Evolutionary conservation across 1,139 yeast species (phyloP), one percentile per base, ranked within the genome.

Genomic region (Scheffersomyces parashehatae): DNA sequence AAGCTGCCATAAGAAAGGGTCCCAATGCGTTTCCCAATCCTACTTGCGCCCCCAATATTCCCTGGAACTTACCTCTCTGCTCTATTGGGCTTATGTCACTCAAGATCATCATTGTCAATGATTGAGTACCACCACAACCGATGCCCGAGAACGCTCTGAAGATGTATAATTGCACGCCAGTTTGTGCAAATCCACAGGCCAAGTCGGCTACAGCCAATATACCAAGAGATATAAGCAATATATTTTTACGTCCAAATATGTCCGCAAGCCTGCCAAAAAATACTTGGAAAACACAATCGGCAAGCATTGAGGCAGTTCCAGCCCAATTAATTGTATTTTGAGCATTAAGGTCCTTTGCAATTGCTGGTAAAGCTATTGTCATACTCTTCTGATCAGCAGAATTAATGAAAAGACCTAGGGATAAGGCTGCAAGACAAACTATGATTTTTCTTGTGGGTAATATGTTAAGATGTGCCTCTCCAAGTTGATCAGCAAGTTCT

Each of bases 261-360:
- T 58, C 62, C 11, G 62, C 53, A 40, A 74, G 51, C 37, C 79
- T 56, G 5, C 79, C 79, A 46, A 71, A 72, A 26, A 73, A 56
- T 3, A 73, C 75, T 52, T 73, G 78, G 52, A 73, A 72, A 24
- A 71, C 75, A 28, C 73, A 65, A 46, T 70, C 72, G 14, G 78
- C 77, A 40, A 77, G 64, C 42, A 77, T 56, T 6, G 73, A 57
- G 11, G 82, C 69, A 4, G 81, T 74, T 45, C 81, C 81, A 2
- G 80, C 80, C 81, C 81, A 77, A 40, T 77, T 72, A 43, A 73
- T 72, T 9, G 74, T 59, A 35, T 60, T 58, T 47, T 69, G 64
- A 14, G 74, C 68, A 31, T 65, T 46, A 38, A 73, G 57, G 36
- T 69, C 74, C 38, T 60, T 55, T 12, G 68, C 74, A 29, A 73